Base-by-base conservation (phyloP, 169 alveolate species). In the Eimeria mitis region DNA sequence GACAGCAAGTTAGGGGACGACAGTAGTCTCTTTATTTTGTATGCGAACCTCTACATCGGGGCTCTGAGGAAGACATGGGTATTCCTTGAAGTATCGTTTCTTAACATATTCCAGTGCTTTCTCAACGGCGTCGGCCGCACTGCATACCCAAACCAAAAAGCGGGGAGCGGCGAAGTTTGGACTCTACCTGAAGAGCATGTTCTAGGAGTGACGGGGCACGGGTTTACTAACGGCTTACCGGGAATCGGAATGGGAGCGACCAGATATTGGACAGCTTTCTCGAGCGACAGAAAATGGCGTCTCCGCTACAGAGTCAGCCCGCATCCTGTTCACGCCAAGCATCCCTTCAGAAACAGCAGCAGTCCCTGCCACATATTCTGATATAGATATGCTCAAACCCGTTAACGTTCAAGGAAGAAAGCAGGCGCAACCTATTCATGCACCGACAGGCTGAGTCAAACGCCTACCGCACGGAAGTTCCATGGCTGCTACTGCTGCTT, bases 391-490 rank as follows among this genome's bases (percentile, higher is more conserved):
- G 34, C 13, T 40, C 54, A 73, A 34, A 3, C 19, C 19, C 16
- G 52, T 73, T 25, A 21, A 14, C 34, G 2, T 37, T 73, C 83
- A 73, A 7, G 56, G 6, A 70, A 52, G 49, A 70, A 37, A 34
- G 6, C n/a, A 34, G 79, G 25, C 14, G 14, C 49, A 70, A 70
- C 79, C 5, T 70, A n/a, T n/a, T 28, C 42, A 8, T 65, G 75
- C 75, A 65, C 40, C 40, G 1, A 9, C 49, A 31, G 8, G 78
- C 23, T 73, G 83, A 6, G 56, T 40, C 54, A 19, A 23, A 25
- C 61, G 21, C 92, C 79, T 61, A 85, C 92, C 92, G 92, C 92
- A 85, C 49, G 25, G 92, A 63, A 40, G 76, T 71, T 25, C 28
- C 92, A 49, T 85, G 92, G 63, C 81, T 61, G 79, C 42, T 63